A percentile compares a stretch with the other conserved stretches of the same genome.
phyloP scores from a whole-genome alignment of 306 rosid species.

The Biancaea sappan region DNA sequence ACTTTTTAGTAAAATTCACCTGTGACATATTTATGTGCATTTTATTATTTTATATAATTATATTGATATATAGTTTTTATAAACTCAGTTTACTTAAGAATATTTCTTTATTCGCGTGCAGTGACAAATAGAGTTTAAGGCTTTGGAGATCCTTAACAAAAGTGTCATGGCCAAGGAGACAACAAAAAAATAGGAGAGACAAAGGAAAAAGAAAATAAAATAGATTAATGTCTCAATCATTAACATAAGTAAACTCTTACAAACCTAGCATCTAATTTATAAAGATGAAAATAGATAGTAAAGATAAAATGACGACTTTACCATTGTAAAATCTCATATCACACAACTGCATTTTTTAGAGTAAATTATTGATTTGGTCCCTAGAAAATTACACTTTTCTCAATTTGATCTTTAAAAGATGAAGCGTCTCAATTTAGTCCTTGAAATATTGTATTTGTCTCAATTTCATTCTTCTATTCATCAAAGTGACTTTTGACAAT shows the following conservation, averaged over 20 bases:
- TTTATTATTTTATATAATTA: too few relatives aligned
- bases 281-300: neutral
- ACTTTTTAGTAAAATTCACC: too few relatives aligned
- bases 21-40: neutral
- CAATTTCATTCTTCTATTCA: too few relatives aligned
- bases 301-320: neutral
- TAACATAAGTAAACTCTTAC: constrained; percentile 17
- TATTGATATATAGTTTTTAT: too few relatives aligned
- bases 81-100: too few relatives aligned
- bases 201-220: neutral
- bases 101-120: too few relatives aligned
- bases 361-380: too few relatives aligned
- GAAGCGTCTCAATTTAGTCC: too few relatives aligned
- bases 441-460: too few relatives aligned
- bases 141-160: neutral
- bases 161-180: neutral
- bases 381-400: too few relatives aligned
- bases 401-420: too few relatives aligned
- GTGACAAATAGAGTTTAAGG: neutral
- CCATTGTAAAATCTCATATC: neutral
- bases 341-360: constrained; percentile 25
- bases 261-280: neutral
- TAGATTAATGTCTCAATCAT: neutral
- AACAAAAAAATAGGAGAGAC: neutral
- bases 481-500: too few relatives aligned